Conservation (phyloP, 768 basidiomycete genomes). For the Serendipita sp. region DNA sequence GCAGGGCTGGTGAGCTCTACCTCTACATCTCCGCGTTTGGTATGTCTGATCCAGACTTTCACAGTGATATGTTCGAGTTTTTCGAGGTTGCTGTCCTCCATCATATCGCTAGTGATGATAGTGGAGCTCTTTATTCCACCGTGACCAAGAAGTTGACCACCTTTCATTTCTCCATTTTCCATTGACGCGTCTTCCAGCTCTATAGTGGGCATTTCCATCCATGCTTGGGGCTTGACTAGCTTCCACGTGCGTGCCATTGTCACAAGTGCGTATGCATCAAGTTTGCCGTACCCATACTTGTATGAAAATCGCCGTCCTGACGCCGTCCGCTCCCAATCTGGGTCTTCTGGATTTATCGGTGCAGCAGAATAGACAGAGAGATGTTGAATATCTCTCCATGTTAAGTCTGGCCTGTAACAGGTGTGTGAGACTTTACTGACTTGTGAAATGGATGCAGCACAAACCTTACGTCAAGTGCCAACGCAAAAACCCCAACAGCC, state of each 20-base stretch:
- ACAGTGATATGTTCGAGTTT: slow-evolving; percentile 82
- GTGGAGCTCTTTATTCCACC: slow-evolving; percentile 20
- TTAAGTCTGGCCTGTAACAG: slow-evolving; percentile 61
- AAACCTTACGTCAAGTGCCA: slow-evolving; percentile 76
- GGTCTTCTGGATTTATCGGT: slow-evolving; percentile 71
- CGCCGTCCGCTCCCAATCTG: slow-evolving; percentile 82
- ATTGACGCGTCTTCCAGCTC: slow-evolving; percentile 48
- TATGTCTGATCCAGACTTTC: slow-evolving; percentile 84
- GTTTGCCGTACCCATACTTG: slow-evolving; percentile 88
- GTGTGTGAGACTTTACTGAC: background rate
- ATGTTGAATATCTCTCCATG: slow-evolving; percentile 94
- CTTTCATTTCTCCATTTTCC: slow-evolving; percentile 19
- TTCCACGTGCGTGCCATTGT: slow-evolving; percentile 68
- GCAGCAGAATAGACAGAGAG: slow-evolving; percentile 63
- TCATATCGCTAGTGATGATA: slow-evolving; percentile 18
- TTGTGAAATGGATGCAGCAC: slow-evolving; percentile 11
- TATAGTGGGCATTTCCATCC: slow-evolving; percentile 62
- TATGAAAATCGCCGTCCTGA: slow-evolving; percentile 57
- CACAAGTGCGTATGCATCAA: slow-evolving; percentile 73
- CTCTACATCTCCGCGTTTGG: slow-evolving; percentile 78
- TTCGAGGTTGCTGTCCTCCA: slow-evolving; percentile 65
- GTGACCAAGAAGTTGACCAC: slow-evolving; percentile 17
- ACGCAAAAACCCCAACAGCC: slow-evolving; percentile 82
- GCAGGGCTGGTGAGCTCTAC: slow-evolving; percentile 75
- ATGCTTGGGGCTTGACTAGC: slow-evolving; percentile 85